Evolutionary conservation across 106 monocot species (phyloP), one percentile per base, ranked within the genome.

Genomic region (Narthecium ossifragum): DNA sequence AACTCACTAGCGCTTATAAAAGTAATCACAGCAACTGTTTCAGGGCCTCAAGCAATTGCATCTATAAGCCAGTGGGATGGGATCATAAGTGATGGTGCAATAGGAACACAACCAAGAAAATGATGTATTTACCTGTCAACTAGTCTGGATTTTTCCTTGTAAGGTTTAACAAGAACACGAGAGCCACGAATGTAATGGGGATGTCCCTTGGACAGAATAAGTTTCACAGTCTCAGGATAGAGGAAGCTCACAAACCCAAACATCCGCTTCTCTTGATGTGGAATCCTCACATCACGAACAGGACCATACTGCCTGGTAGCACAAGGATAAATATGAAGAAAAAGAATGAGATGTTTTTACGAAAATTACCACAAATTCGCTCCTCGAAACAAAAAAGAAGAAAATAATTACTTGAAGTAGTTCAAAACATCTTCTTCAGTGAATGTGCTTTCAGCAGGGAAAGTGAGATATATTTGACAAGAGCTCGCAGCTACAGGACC

Each of bases 181-280:
- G 76, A 55, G 30, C 80, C 85, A 62, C 82, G 75, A 8, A 94
- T 76, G 29, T 56, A 83, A 50, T 94, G 93, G 24, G 93, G 85
- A 37, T 69, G 64, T 20, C 80, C 63, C 50, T 73, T 77, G 15
- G 60, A 32, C 22, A 94, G 53, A 29, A 94, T 77, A 13, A 58
- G 21, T 8, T 55, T 74, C 23, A 80, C 93, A 14, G 93, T 89
- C 48, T 89, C 77, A 0, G 85, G 43, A 26, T 76, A 73, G 4
- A 70, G 22, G 55, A 94, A 94, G 62, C 80, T 85, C 52, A 94
- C 93, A 70, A 94, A 94, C 11, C 93, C 93, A 71, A 80, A 94
- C 93, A 94, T 94, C 18, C 89, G 62, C 41, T 83, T 78, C 61
- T 82, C 75, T 34, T 85, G 89, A 13, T 34, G 55, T 22, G 89